Base-by-base conservation (phyloP, 2,329 filamentous ascomycete genomes). In the Paraphaeosphaeria minitans region DNA sequence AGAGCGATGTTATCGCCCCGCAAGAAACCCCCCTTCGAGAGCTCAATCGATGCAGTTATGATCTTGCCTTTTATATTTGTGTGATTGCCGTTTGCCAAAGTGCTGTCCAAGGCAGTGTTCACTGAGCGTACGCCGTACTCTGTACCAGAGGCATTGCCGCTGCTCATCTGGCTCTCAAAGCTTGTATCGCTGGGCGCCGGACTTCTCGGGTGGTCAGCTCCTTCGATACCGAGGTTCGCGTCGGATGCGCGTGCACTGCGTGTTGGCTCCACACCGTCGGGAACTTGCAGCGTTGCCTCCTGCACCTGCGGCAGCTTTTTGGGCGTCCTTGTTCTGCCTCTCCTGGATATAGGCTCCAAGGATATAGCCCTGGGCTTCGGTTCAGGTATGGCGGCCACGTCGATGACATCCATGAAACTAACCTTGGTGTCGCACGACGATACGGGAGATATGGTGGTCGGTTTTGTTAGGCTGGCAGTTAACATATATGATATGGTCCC, bases 401-500 rank as follows among this genome's bases (percentile, higher is more conserved):
- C 95, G 52, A 98, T 89, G 59, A 86, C 87, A 75, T 97, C 92
- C 35, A 91, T 81, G 8, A 97, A 81, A 59, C 88, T 87, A 22
- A 99, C 84, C 70, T 93, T 93, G 61, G 88, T 85, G 66, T 96
- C 92, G 77, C 91, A 95, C 37, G 87, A 90, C 10, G 89, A 84
- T 2, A 89, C 93, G 1, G 94, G 89, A 14, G 89, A 85, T 61
- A 97, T 96, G 6, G 93, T 88, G 0, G 91, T 95, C 21, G 95
- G 94, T 57, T 93, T 87, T 21, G 94, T 98, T 57, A 98, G 77
- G 9, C 93, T 97, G 33, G 94, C 90, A 6, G 92, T 94, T 68
- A 98, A 85, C 80, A 94, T 87, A 78, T 98, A 99, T 21, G 90
- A 89, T 68, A 99, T 92, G 1, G 92, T 93, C 37, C 95, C 95